Base-by-base conservation (phyloP, 2,329 filamentous ascomycete genomes). In the Colletotrichum gigasporum region DNA sequence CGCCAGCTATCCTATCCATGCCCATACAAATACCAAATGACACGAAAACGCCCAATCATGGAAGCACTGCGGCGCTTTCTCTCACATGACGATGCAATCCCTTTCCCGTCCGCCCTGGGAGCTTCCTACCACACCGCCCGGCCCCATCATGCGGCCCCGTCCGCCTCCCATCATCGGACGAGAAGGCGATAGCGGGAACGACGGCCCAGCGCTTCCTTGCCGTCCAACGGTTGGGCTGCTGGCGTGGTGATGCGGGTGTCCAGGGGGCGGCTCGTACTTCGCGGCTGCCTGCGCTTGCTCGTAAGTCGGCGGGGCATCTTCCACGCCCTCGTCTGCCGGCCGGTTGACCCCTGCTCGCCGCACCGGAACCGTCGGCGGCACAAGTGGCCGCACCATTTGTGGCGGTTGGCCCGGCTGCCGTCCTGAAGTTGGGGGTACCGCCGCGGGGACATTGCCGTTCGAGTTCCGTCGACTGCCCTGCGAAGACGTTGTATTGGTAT, bases 301-400 rank as follows among this genome's bases (percentile, higher is more conserved):
- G 69, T 88, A 88, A 10, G 83, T 83, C 2, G 85, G 85, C 41
- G 85, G 85, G 5, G 84, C 84, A 28, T 86, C 84, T 3, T 85
- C 84, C 2, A 75, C 72, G 5, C 71, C 76, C 7, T 77, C 76
- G 4, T 82, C 81, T 0, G 74, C 69, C 3, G 74, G 69, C 1
- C 81, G 72, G 18, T 73, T 75, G 3, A 80, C 78, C 2, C 73
- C 72, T 4, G 76, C 73, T 35, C 76, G 69, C 28, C 79, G 74
- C 2, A 75, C 79, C 5, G 75, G 77, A 2, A 78, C 72, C 24
- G 75, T 69, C 0, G 81, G 80, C 5, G 82, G 80, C 2, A 84
- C 76, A 4, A 84, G 72, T 2, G 84, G 81, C 4, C 84, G 79
- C 4, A 86, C 79, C 53, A 82, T 78, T 69, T 74, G 78, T 12